phyloP scores from a whole-genome alignment of 225 moss, liverwort and hornwort genomes.

The Lunularia cruciata region DNA sequence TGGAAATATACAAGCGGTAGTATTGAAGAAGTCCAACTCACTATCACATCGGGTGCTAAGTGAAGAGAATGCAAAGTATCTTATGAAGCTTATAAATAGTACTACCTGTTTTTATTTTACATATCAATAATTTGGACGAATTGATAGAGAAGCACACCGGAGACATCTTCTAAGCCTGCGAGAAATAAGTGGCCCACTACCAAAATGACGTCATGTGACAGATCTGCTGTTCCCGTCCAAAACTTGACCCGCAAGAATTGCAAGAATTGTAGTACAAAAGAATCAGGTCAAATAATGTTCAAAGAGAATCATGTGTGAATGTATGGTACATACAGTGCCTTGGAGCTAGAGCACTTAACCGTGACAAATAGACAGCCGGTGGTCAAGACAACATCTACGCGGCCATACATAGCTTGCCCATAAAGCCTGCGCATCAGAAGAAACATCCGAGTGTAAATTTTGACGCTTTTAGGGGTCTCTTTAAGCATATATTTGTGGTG shows the following conservation, averaged over 20 bases:
- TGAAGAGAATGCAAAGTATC: no score
- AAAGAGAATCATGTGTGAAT: neutral
- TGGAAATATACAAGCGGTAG: no score
- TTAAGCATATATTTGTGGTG: no score
- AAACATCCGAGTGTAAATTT: neutral
- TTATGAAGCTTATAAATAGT: neutral
- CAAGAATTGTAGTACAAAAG: slow-evolving; percentile 7
- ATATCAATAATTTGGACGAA: neutral
- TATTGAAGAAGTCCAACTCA: no score
- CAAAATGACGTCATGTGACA: neutral
- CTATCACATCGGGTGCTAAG: no score
- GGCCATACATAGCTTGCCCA: slow-evolving; percentile 21
- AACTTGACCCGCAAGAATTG: neutral
- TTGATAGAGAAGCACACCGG: neutral
- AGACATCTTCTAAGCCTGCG: neutral
- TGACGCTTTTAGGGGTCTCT: no score
- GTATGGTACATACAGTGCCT: slow-evolving; percentile 3
- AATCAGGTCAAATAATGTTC: slow-evolving; percentile 1
- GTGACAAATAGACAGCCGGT: neutral
- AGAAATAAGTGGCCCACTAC: neutral
- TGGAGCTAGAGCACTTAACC: neutral
- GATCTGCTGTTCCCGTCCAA: neutral
- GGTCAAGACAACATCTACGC: neutral
- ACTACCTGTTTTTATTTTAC: neutral
- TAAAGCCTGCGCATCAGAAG: slow-evolving; percentile 18